Base-by-base conservation (phyloP, 2,329 filamentous ascomycete genomes). In the Capronia americana region DNA sequence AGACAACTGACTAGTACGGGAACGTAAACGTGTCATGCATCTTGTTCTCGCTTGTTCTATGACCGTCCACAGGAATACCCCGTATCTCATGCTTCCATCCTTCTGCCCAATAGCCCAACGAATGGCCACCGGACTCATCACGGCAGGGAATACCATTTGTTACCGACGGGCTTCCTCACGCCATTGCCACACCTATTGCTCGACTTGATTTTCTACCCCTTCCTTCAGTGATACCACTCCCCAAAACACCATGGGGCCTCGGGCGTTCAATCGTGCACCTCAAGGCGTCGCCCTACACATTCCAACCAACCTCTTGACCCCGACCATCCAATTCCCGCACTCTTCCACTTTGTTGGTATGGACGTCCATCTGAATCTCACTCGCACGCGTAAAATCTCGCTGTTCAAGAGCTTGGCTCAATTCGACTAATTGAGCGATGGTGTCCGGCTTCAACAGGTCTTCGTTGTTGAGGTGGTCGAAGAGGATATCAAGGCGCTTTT, bases 381-480 rank as follows among this genome's bases (percentile, higher is more conserved):
- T 83, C 2, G 91, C 91, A 28, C 81, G 82, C 50, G 87, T 85
- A 71, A 91, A 93, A 72, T 95, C 84, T 81, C 87, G 89, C 63
- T 82, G 78, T 72, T 91, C 86, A 62, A 96, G 78, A 28, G 90
- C 87, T 69, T 86, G 81, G 8, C 91, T 85, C 71, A 86, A 70
- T 74, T 82, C 77, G 10, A 76, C 76, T 76, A 85, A 81, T 63
- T 80, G 80, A 48, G 78, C 76, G 28, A 84, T 69, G 5, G 83
- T 97, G 74, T 91, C 89, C 1, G 91, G 87, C 80, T 90, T 91
- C 62, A 98, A 84, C 48, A 97, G 83, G 75, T 98, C 93, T 75
- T 93, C 91, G 72, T 98, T 98, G 84, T 98, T 99, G 55, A 99
- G 84, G 78, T 97, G 93, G 76, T 99, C 94, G 77, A 97, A 98